phyloP scores from a whole-genome alignment of 108 stramenopile species.

The Asterionellopsis glacialis region DNA sequence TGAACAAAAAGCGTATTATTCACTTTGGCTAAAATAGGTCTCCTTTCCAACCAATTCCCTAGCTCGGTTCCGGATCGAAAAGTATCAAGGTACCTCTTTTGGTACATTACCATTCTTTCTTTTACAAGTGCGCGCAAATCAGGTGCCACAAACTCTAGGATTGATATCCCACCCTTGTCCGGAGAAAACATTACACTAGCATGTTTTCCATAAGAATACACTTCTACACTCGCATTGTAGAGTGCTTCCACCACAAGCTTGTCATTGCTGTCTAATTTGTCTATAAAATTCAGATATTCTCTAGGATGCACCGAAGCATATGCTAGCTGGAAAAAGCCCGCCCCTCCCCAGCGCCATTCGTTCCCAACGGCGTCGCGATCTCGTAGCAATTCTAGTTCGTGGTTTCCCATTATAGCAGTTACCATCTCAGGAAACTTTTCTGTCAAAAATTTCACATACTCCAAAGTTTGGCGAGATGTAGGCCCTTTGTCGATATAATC shows the following conservation, averaged over 20 bases:
- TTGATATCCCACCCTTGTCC: slow-evolving; percentile 18
- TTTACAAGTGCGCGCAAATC: slow-evolving; percentile 34
- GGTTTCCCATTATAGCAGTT: slow-evolving; percentile 53
- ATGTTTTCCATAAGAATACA: slow-evolving; percentile 33
- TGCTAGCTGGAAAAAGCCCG: slow-evolving; percentile 25
- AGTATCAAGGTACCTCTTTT: slow-evolving; percentile 34
- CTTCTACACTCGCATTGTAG: slow-evolving; percentile 47
- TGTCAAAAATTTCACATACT: slow-evolving; percentile 45
- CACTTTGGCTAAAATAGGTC: slow-evolving; percentile 31
- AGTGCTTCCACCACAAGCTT: slow-evolving; percentile 46
- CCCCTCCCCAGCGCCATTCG: too few relatives aligned
- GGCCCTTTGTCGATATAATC: slow-evolving; percentile 71
- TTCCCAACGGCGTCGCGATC: slow-evolving; percentile 28
- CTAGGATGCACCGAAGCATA: slow-evolving; percentile 55
- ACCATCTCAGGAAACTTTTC: slow-evolving; percentile 39
- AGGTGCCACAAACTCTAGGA: slow-evolving; percentile 40
- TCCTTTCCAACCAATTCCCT: slow-evolving; percentile 45
- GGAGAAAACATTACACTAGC: slow-evolving; percentile 21
- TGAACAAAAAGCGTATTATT: slow-evolving; percentile 46
- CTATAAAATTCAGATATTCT: slow-evolving; percentile 46
- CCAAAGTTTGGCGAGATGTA: slow-evolving; percentile 39
- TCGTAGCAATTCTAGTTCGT: slow-evolving; percentile 50
- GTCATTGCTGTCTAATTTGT: slow-evolving; percentile 32
- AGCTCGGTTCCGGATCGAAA: slow-evolving; percentile 40
- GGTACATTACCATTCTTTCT: slow-evolving; percentile 36